A percentile compares a stretch with the other conserved stretches of the same genome.
These are phyloP conservation scores for Paratinospora sagittata DNA, from an alignment of 164 flowering plant species.

Conservation along the genomic window DNA sequence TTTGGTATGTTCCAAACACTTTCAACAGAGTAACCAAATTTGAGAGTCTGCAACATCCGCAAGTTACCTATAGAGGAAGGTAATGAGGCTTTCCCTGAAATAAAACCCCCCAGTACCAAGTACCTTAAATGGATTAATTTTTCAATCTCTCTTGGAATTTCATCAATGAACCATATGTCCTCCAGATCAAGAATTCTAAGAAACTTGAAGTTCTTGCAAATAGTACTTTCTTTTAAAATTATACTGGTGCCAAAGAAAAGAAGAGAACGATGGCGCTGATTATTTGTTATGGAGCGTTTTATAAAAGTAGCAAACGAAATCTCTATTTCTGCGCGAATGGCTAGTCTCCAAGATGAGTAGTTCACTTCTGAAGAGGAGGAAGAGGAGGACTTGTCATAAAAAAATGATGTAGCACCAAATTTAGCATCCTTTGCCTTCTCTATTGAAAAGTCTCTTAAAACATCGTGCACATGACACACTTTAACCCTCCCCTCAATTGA, in stretches of 20 bases:
- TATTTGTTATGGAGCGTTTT: background rate
- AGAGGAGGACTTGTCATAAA: background rate
- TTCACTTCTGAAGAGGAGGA: no score
- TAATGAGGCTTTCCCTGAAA: no score
- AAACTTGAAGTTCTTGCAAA: background rate
- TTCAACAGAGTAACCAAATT: no score
- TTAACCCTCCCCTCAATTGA: background rate
- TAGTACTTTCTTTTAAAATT: no score
- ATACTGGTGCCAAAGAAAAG: no score
- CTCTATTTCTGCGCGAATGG: background rate
- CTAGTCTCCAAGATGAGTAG: background rate
- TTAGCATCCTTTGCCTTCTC: background rate
- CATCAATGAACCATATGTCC: background rate
- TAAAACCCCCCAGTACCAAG: background rate
- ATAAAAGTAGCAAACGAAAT: no score
- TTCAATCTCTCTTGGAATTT: background rate
- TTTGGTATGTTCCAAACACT: no score
- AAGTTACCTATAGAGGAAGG: no score
- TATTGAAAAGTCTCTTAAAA: conserved; percentile 2
- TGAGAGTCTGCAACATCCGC: no score
- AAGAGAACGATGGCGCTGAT: background rate
- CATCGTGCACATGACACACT: conserved; percentile 10
- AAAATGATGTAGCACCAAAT: background rate
- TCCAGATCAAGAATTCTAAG: background rate
- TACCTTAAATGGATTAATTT: background rate